Base-by-base conservation (phyloP, 441 rosid genomes). In the Corymbia citriodora region DNA sequence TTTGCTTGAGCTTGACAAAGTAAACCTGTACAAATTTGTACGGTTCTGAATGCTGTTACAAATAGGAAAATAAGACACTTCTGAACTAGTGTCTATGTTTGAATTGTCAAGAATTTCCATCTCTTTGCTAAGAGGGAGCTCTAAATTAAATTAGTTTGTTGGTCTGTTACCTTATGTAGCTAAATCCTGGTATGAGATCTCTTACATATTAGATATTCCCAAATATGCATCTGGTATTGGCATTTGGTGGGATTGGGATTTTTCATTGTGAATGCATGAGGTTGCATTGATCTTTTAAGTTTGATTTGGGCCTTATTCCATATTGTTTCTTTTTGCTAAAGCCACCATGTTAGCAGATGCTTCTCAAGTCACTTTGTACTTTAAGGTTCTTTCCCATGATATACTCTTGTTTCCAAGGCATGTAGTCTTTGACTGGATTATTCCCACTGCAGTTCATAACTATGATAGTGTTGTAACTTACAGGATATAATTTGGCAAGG, bases 401-500 rank as follows among this genome's bases (percentile, higher is more conserved):
- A 45, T 45, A 45, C n/a, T 45, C 52, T 79, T 79, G 6, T 25
- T 79, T 7, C 85, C 85, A 79, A 79, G 25, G 85, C 52, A 40
- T 40, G 50, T 45, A 48, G 85, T 45, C 85, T 68, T 59, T 57
- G 70, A 55, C 36, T 65, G 27, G 63, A 50, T 72, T 10, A 70
- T 52, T 82, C 55, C 27, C 81, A n/a, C 15, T 88, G 87, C 87
- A 91, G 89, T 87, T 72, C 49, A 21, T 70, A 45, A 15, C 55
- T 89, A 81, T 21, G 16, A 40, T 55, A 74, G 61, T 31, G 53
- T n/a, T 13, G 11, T 70, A 36, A 72, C 86, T 88, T 90, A 72
- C 95, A 97, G 99, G 96, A 94, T 92, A 92, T 97, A 89, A 93
- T 98, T 89, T 92, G 92, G 94, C 93, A 91, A 91, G 99, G 94